Percentiles rank a stretch among this genome's conserved stretches.
These are phyloP conservation scores for Alopecurus myosuroides DNA, from an alignment of 176 grass and related monocot species.

Conservation along the genomic window DNA sequence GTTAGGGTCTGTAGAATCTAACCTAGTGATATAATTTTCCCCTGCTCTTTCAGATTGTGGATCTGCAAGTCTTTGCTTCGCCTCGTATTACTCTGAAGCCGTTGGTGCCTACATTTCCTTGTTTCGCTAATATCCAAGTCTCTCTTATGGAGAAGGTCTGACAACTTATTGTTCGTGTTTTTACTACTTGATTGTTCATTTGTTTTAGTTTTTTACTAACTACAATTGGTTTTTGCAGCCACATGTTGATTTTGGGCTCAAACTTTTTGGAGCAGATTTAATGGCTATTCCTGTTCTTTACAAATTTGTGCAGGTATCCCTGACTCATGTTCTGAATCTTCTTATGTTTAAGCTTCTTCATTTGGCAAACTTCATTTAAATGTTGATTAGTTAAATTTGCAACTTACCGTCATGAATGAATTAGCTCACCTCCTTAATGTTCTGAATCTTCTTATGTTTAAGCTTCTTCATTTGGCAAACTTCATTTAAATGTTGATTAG, in stretches of 20 bases:
- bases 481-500: slow-evolving; percentile 6
- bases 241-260: slow-evolving; percentile 98
- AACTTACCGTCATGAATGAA: neutral
- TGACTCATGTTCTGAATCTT: neutral
- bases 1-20: slow-evolving; percentile 6
- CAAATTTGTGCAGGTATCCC: slow-evolving; percentile 78
- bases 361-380: slow-evolving; percentile 16
- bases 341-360: slow-evolving; percentile 6
- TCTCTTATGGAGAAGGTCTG: slow-evolving; percentile 95
- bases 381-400: neutral
- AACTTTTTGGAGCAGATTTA: slow-evolving; percentile 82
- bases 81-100: slow-evolving; percentile 95
- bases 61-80: slow-evolving; percentile 88
- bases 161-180: neutral
- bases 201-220: slow-evolving; percentile 8
- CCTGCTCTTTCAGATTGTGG: slow-evolving; percentile 65
- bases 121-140: slow-evolving; percentile 79
- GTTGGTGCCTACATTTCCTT: slow-evolving; percentile 84
- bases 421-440: neutral
- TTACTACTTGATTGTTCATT: neutral
- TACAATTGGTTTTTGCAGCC: slow-evolving; percentile 64
- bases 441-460: slow-evolving; percentile 13
- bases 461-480: neutral
- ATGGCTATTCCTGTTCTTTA: slow-evolving; percentile 99
- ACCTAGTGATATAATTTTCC: neutral